Percentiles rank a stretch among this genome's conserved stretches.
These are phyloP conservation scores for Parascedosporium putredinis DNA, from an alignment of 2,329 filamentous ascomycete genomes.

Conservation along the genomic window DNA sequence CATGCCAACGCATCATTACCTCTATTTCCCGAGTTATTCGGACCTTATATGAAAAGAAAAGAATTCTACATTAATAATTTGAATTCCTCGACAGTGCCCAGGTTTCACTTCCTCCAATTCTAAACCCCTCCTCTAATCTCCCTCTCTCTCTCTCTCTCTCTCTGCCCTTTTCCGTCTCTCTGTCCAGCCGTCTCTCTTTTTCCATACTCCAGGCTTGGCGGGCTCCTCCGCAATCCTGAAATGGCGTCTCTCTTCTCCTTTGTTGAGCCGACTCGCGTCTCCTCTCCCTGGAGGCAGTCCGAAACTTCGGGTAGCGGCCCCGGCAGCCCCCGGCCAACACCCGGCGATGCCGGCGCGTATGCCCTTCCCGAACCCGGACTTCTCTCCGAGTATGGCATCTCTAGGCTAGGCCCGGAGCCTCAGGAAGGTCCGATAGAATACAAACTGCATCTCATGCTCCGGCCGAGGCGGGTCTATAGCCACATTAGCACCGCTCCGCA, in stretches of 20 bases:
- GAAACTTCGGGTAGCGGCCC: conserved; percentile 29
- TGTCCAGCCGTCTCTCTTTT: too few relatives aligned
- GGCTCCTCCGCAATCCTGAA: too few relatives aligned
- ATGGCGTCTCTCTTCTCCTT: conserved; percentile 98
- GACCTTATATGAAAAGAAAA: not conserved
- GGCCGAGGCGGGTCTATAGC: conserved; percentile 64
- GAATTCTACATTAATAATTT: not conserved
- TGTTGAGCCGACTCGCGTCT: conserved; percentile 75
- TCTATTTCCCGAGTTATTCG: not conserved
- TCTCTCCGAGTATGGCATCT: conserved; percentile 54
- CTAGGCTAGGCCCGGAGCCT: conserved; percentile 76
- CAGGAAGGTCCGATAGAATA: conserved; percentile 94
- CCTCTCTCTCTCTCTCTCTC: not conserved
- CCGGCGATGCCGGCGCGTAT: conserved; percentile 11
- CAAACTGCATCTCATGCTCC: conserved; percentile 81
- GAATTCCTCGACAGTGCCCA: too few relatives aligned
- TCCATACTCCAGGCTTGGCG: too few relatives aligned
- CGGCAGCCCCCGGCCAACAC: conserved; percentile 17
- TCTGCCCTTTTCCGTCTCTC: not conserved
- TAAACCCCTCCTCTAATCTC: not conserved
- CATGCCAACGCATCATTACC: not conserved
- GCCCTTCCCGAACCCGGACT: conserved; percentile 22
- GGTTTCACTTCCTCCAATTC: too few relatives aligned
- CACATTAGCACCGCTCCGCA: conserved; percentile 50
- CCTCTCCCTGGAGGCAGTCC: conserved; percentile 76